Evolutionary conservation across 1,284 basidiomycete species (phyloP), one percentile per base, ranked within the genome.

Genomic region (Moesziomyces antarcticus): DNA sequence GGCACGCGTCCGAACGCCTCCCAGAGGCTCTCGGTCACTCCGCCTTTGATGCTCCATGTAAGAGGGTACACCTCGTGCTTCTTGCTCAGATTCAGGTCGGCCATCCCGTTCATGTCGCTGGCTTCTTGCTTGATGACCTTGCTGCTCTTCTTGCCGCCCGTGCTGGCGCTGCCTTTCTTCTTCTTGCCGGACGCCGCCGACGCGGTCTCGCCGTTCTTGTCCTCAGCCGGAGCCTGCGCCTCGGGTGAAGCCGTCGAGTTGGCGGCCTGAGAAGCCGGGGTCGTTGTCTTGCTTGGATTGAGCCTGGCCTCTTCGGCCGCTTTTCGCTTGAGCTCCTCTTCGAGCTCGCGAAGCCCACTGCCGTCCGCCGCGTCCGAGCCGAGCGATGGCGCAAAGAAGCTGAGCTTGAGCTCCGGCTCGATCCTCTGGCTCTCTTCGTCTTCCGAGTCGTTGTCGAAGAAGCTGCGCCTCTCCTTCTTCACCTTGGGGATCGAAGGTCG

Each of bases 1-100:
- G 74, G 76, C 1, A 82, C 75, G 5, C 81, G 72, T 20, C 78
- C 75, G 27, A 81, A 58, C 11, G 75, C 76, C 41, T 82, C 75
- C 81, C 81, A 82, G 14, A 82, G 57, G 24, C 76, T 73, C 56
- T 78, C 74, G 50, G 75, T 75, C 21, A 80, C 65, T 40, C 71
- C 70, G 5, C 56, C 54, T 21, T 72, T 68, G 57, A 71, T 68
- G 41, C 52, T 57, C 78, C 78, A 80, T 0, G 73, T 78, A 25
- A 74, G 58, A 1, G 78, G 78, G 44, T 69, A 80, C 16, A 78
- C 58, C 45, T 77, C 78, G 60, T 80, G 78, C 54, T 65, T 69
- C 56, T 70, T 70, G 63, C 59, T 60, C 49, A 56, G 63, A 14
- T 49, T 41, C 16, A 51, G 21, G 21, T 63, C 64, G 7, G 47